Evolutionary conservation across 306 rosid genomes (phyloP), one percentile per base, ranked within the genome.

Genomic region (Phaseolus lunatus): DNA sequence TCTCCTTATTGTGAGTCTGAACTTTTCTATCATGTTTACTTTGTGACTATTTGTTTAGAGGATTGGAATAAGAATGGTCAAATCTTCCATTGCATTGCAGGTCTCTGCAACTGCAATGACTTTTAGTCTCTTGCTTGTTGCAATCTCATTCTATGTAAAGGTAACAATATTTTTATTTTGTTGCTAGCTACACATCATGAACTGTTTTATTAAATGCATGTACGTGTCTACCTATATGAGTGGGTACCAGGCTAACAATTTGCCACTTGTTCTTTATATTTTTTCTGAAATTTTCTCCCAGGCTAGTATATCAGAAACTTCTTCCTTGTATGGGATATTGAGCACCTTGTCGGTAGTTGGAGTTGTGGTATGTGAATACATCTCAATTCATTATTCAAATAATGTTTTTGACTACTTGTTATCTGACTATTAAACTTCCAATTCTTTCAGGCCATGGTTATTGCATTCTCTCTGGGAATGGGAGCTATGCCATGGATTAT

Each of bases 401-500:
- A 56, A 58, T 22, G n/a, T 52, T 76, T 52, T 31, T 59, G 20
- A 71, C 58, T 49, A 39, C 47, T 64, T 54, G 63, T 70, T 80
- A 70, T 56, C 65, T 22, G 70, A 29, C 44, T 66, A 23, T 24
- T 70, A 66, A 80, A 61, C 71, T 66, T 78, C 22, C 77, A 75
- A 61, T 79, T 67, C 81, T 72, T 82, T 77, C 74, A 92, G 98
- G 96, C 88, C 67, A 84, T 94, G 97, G 97, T 95, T 43, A 82
- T 84, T 74, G 15, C 90, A 37, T 95, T 95, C 86, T 95, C 99
- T 67, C 70, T 95, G 80, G 99, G 99, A 78, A 0, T 95, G 70
- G 99, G 99, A 84, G 96, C 96, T 71, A 95, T 95, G 87, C 99
- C 99, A 67, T 95, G 97, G 99, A 71, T 95, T 77, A 95, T 95